Percentiles rank a stretch among this genome's conserved stretches.
These are phyloP conservation scores for Aspergillus phoenicis DNA, from an alignment of 2,329 filamentous ascomycete genomes.

Conservation along the genomic window DNA sequence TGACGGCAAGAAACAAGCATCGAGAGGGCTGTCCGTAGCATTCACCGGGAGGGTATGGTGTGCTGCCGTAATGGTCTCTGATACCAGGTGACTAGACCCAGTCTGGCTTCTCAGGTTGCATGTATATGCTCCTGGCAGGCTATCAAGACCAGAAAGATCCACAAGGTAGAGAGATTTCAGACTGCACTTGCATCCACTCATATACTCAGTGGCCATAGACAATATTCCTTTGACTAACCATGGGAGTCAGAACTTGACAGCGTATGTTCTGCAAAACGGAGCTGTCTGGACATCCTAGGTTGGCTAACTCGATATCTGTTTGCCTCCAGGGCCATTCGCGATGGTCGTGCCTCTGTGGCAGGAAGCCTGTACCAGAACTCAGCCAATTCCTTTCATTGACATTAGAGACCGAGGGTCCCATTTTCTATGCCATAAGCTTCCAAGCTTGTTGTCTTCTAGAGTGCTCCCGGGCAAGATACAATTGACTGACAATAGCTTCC, in stretches of 20 bases:
- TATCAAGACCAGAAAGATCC: not conserved
- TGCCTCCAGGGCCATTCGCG: not conserved
- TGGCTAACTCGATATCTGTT: not conserved
- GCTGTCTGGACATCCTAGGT: not conserved
- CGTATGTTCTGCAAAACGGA: not conserved
- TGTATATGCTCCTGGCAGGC: not conserved
- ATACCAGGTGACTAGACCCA: not conserved
- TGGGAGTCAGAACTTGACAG: not conserved
- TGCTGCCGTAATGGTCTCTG: not conserved
- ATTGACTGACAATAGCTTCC: too few relatives aligned
- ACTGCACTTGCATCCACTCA: not conserved
- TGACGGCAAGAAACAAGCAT: slow-evolving; percentile 10
- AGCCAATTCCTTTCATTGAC: not conserved
- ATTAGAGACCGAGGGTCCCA: too few relatives aligned
- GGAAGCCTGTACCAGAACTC: not conserved
- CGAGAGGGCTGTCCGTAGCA: slow-evolving; percentile 6
- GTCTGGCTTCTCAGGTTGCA: not conserved
- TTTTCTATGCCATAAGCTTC: too few relatives aligned
- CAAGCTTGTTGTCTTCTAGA: too few relatives aligned
- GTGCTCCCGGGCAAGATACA: too few relatives aligned
- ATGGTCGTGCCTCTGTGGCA: not conserved
- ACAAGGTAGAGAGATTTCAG: not conserved
- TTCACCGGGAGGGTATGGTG: slow-evolving; percentile 11
- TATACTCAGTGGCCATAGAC: not conserved
- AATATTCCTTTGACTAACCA: not conserved